Percentiles rank a stretch among this genome's conserved stretches.
phyloP scores from a whole-genome alignment of 495 filamentous ascomycete genomes.

The Physcia stellaris region DNA sequence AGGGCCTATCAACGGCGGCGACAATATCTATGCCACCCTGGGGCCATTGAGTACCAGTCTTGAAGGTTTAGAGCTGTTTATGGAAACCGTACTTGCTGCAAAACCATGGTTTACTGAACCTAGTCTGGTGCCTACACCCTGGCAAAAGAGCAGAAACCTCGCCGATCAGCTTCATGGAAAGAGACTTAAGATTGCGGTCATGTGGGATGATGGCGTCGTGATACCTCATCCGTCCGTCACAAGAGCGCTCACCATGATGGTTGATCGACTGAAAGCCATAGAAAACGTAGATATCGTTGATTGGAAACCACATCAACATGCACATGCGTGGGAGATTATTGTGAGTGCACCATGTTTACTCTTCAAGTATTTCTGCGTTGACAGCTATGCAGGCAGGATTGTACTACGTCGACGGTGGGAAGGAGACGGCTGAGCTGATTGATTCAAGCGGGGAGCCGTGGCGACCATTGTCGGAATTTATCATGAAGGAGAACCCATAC shows the following conservation, averaged over 20 bases:
- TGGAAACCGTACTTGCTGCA: slow-evolving; percentile 40
- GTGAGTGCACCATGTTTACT: no score
- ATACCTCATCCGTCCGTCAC: slow-evolving; percentile 57
- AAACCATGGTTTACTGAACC: slow-evolving; percentile 53
- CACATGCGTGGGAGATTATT: slow-evolving; percentile 45
- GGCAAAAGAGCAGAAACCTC: no score
- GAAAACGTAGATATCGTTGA: slow-evolving; percentile 43
- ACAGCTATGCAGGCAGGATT: no score
- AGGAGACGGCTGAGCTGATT: slow-evolving; percentile 29
- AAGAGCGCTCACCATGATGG: slow-evolving; percentile 41
- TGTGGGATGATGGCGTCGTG: slow-evolving; percentile 58
- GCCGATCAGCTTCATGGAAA: no score
- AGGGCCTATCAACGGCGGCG: slow-evolving; percentile 38
- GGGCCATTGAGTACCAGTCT: slow-evolving; percentile 51
- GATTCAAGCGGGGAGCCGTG: slow-evolving; percentile 38
- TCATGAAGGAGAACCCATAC: slow-evolving; percentile 36
- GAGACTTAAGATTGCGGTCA: slow-evolving; percentile 49
- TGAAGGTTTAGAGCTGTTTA: slow-evolving; percentile 51
- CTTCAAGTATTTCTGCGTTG: no score
- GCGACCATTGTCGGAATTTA: slow-evolving; percentile 42
- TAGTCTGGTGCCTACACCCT: slow-evolving; percentile 42
- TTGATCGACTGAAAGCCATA: slow-evolving; percentile 34
- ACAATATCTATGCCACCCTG: slow-evolving; percentile 44
- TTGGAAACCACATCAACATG: slow-evolving; percentile 52
- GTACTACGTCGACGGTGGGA: slow-evolving; percentile 42